Evolutionary conservation across 164 flowering plant species (phyloP), one percentile per base, ranked within the genome.

Genomic region (Euptelea pleiosperma): DNA sequence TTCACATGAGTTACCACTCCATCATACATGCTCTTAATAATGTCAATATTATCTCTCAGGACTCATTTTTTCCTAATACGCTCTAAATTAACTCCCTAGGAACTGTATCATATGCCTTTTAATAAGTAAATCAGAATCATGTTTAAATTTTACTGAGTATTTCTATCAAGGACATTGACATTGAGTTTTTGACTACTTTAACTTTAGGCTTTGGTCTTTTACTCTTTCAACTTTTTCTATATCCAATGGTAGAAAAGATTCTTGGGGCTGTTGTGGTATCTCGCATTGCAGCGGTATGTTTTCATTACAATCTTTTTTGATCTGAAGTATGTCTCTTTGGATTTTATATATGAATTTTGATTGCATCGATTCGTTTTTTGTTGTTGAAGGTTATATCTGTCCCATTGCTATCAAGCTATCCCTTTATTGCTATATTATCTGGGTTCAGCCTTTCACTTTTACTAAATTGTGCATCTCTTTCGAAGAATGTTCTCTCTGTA

Each of bases 401-500:
- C 53, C 80, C 83, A 40, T 51, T 87, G 51, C 66, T 87, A 26
- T 55, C 83, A 53, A 70, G 87, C 57, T 87, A 80, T 66, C 87
- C 85, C 30, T 70, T 68, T 15, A 78, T 87, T 64, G 81, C 87
- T 16, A 57, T 51, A 70, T 67, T 82, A 18, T 75, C 85, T 22
- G 89, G 87, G 11, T 9, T 83, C 25, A 49, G 65, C 24, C 89
- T 83, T 30, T 8, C 58, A 1, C 4, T 85, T 4, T 1, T 71
- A 56, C 9, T 87, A 7, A 77, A 77, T 50, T 61, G 60, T 69
- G 96, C 87, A 12, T 87, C 91, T 4, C 14, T 79, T 0, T 30
- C 76, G 69, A 85, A 85, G 82, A 85, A 79, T 67, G 65, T 72
- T 36, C 24, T 87, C 25, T 63, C 80, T 44, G 91, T 85, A 73